Base-by-base conservation (phyloP, 352 stramenopile genomes). In the Globisporangium lucens region DNA sequence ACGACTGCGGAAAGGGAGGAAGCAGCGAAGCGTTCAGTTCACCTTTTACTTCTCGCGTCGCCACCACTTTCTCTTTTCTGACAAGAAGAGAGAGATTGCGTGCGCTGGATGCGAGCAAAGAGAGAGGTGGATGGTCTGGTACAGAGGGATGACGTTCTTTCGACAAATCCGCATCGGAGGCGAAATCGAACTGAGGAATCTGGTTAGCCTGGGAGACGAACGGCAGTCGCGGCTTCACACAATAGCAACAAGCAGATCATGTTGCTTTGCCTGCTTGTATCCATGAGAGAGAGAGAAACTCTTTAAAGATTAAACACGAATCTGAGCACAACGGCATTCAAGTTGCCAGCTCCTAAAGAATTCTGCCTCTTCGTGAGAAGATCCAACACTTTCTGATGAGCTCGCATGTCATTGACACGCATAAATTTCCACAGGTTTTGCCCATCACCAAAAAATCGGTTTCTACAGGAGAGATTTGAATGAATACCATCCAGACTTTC, bases 121-220 rank as follows among this genome's bases (percentile, higher is more conserved):
- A 49, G 15, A 7, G 10, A 38, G 36, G 51, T 35, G 58, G 51
- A 67, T 57, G 66, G 66, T 71, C 66, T 71, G 66, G 59, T 41
- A 53, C 66, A 43, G 81, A 89, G 81, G 79, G 78, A 88, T 89
- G 83, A 91, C 81, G 83, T 73, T 89, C 79, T 87, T 88, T 91
- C 78, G 76, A 74, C 57, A 91, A 91, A 91, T 89, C 79, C 73
- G 61, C 69, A 67, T 53, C 41, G 72, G 79, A 85, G 85, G 79
- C 78, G 83, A 88, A 87, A 87, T 86, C 22, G 83, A 89, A 79
- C 83, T 70, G 81, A 91, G 71, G 63, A 75, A 80, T 85, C 70
- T 73, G 75, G 41, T 49, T 61, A 73, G 55, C 57, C 61, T 65
- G 43, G 29, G 24, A 69, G 65, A 69, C 65, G 56, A 60, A 59